Evolutionary conservation across 208 protist species (phyloP).

Genomic region (Leishmania amazonensis): DNA sequence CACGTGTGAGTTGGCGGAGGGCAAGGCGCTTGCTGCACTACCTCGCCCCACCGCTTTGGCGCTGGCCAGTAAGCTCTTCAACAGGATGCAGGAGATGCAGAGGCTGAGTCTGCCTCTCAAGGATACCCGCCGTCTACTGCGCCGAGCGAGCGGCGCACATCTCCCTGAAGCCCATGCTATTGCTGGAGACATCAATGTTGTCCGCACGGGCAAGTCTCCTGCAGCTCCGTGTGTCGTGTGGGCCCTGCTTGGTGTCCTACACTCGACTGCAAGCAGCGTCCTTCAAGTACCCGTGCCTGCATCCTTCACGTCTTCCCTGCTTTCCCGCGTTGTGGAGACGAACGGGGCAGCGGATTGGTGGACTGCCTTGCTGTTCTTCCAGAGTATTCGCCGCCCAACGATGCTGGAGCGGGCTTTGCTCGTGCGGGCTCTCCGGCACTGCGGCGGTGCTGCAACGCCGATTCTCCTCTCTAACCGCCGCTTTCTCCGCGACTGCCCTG

Average conservation of each 20-base stretch:
- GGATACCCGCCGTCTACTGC: slow-evolving; percentile 10
- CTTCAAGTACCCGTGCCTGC: slow-evolving; percentile 59
- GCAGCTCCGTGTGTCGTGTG: slow-evolving; percentile 10
- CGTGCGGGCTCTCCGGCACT: slow-evolving; percentile 41
- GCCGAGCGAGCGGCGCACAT: neutral
- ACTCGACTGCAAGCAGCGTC: slow-evolving; percentile 32
- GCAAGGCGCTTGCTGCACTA: neutral
- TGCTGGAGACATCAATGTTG: neutral
- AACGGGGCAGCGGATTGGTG: slow-evolving; percentile 33
- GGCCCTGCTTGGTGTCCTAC: slow-evolving; percentile 41
- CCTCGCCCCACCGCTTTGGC: neutral
- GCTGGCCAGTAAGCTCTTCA: slow-evolving; percentile 21
- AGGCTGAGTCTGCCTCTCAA: slow-evolving; percentile 21
- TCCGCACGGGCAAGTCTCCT: neutral
- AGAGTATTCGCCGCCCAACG: slow-evolving; percentile 46
- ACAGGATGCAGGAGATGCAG: slow-evolving; percentile 32
- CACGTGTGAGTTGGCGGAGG: neutral
- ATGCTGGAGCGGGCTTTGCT: slow-evolving; percentile 50
- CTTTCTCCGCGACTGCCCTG: slow-evolving; percentile 47
- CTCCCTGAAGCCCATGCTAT: neutral
- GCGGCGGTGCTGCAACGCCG: slow-evolving; percentile 26
- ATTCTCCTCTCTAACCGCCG: slow-evolving; percentile 36
- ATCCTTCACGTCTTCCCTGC: slow-evolving; percentile 42
- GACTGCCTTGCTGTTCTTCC: slow-evolving; percentile 62
- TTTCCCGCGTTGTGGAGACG: slow-evolving; percentile 26